Base-by-base conservation (phyloP, 2,329 filamentous ascomycete species). In the Kalmusia sp. region DNA sequence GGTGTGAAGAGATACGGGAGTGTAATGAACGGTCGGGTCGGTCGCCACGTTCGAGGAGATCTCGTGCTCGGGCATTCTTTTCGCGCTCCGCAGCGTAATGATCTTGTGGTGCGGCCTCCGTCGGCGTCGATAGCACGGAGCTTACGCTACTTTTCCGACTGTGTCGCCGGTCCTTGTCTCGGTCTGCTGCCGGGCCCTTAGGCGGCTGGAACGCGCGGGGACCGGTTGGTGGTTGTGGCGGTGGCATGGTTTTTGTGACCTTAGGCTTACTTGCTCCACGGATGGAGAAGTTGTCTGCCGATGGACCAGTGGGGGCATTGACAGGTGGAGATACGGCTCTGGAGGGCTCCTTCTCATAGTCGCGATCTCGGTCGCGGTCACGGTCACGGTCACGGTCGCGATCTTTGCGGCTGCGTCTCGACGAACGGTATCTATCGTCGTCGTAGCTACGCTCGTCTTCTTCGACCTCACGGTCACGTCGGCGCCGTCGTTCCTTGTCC, bases 41-140 rank as follows among this genome's bases (percentile, higher is more conserved):
- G 28, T 40, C 5, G 52, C 55, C 38, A 14, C 65, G 62, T 27
- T 68, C 62, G 12, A 62, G 62, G 21, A 69, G 67, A 19, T 69
- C 69, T 6, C 70, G 63, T 47, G 70, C 69, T 1, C 68, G 61
- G 12, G 65, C 65, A n/a, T 73, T 70, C 17, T 58, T 64, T 67
- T 90, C 87, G 19, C 88, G 84, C 71, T 91, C 88, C 0, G 87
- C 77, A 1, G 88, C 87, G 70, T 90, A 87, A n/a, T 84, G 80
- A 59, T 89, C 86, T 51, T 67, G 64, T 11, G 59, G 40, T 1
- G 61, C 55, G 8, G 64, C 38, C 6, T 54, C 52, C 12, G 52
- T 45, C 5, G 52, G 49, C 15, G 53, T 50, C 3, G 58, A 35
- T 4, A 43, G 41, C 4, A 55, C 19, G 6, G 49, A 47, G 17